These are phyloP conservation scores for Brasenia schreberi DNA, from an alignment of 164 flowering plant genomes.

Conservation along the genomic window DNA sequence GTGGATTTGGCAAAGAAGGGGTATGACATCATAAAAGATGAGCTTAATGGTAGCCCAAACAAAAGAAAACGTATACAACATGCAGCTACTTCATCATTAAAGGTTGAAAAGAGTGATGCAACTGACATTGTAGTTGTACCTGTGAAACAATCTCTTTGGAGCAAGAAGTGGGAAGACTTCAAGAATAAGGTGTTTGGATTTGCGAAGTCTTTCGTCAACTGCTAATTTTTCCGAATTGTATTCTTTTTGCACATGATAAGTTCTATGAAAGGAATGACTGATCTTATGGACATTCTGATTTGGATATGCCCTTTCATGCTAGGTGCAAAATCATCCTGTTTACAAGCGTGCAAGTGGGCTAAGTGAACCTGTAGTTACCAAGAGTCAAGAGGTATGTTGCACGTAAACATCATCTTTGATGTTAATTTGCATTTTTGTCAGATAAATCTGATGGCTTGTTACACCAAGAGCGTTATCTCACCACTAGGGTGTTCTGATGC, in stretches of 20 bases:
- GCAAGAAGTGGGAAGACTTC: slow-evolving; percentile 71
- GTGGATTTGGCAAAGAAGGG: slow-evolving; percentile 77
- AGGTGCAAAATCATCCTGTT: slow-evolving; percentile 64
- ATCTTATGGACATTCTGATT: too few relatives aligned
- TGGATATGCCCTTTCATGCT: background rate
- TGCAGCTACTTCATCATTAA: slow-evolving; percentile 30
- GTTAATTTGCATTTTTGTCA: too few relatives aligned
- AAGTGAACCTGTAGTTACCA: slow-evolving; percentile 80
- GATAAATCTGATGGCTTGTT: too few relatives aligned
- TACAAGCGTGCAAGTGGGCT: slow-evolving; percentile 54
- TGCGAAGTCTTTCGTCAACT: background rate
- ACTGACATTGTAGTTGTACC: slow-evolving; percentile 73
- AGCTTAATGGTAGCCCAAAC: slow-evolving; percentile 46
- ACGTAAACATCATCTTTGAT: too few relatives aligned
- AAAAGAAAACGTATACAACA: slow-evolving; percentile 49
- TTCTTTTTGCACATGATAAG: too few relatives aligned
- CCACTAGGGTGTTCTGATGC: too few relatives aligned
- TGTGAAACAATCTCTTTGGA: slow-evolving; percentile 53
- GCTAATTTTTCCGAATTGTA: too few relatives aligned
- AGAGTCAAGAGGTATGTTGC: slow-evolving; percentile 67
- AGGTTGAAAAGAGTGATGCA: slow-evolving; percentile 58
- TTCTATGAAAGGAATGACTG: too few relatives aligned
- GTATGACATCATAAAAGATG: slow-evolving; percentile 74
- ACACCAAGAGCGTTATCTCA: too few relatives aligned
- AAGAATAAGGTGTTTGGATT: slow-evolving; percentile 49